Conservation (phyloP, 176 grass and related monocot species). For the Otatea glauca region DNA sequence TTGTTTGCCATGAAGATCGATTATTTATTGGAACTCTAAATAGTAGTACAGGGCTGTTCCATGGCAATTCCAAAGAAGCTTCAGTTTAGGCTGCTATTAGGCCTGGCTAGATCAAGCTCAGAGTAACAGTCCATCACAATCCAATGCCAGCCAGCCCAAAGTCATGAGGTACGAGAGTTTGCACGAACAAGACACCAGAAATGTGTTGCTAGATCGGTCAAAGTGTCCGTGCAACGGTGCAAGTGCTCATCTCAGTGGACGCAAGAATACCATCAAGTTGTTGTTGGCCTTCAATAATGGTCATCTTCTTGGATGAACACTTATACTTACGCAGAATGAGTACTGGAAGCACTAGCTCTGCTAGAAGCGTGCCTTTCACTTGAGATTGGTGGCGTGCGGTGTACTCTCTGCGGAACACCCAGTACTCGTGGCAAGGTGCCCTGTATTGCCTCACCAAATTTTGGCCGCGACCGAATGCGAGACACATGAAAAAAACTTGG, state of each 20-base stretch:
- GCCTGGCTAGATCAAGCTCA: neutral
- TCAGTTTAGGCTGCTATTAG: neutral
- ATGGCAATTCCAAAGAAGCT: neutral
- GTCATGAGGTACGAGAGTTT: neutral
- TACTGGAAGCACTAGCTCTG: neutral
- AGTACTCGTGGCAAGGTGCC: neutral
- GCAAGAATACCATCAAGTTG: neutral
- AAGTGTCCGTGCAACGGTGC: neutral
- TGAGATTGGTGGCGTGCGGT: neutral
- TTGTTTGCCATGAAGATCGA: neutral
- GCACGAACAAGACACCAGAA: neutral
- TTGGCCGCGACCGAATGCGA: neutral
- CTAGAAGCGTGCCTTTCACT: neutral
- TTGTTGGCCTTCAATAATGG: neutral
- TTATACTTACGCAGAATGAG: neutral
- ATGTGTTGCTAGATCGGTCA: neutral
- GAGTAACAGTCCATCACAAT: neutral
- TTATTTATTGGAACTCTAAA: no score
- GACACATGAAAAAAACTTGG: no score
- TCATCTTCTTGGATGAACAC: neutral
- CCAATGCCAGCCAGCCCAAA: neutral
- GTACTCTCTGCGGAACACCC: neutral
- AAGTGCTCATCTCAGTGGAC: neutral
- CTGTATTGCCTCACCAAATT: neutral
- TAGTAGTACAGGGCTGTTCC: neutral